Percentiles rank a stretch among this genome's conserved stretches.
These are phyloP conservation scores for Echria macrotheca DNA, from an alignment of 495 filamentous ascomycete genomes.

Conservation along the genomic window DNA sequence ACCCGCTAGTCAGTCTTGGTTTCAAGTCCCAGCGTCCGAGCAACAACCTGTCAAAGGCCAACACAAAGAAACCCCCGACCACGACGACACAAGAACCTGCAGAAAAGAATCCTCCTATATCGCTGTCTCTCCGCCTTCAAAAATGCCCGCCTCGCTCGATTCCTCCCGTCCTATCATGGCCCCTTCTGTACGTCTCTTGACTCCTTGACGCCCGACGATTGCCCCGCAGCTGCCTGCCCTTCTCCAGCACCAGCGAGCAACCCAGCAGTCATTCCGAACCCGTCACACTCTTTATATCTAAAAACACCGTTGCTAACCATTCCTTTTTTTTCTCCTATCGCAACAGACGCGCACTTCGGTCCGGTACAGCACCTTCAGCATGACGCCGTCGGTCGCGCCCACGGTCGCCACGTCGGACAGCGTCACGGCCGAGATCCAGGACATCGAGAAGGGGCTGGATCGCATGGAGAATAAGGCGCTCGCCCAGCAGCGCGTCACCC, in stretches of 20 bases:
- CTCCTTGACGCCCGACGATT: constrained; percentile 12
- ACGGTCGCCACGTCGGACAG: constrained; percentile 54
- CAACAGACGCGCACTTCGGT: constrained; percentile 59
- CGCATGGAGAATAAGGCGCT: constrained; percentile 90
- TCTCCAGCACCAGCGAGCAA: not conserved
- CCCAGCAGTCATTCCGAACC: too few species aligned
- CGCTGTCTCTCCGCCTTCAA: too few species aligned
- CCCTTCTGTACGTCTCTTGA: constrained; percentile 54
- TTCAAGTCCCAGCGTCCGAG: constrained; percentile 11
- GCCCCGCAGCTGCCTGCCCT: not conserved
- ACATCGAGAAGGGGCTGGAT: constrained; percentile 75
- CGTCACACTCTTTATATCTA: too few species aligned
- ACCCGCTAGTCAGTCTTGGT: too few species aligned
- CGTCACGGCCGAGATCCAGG: constrained; percentile 66
- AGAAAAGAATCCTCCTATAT: not conserved
- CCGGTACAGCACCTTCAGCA: constrained; percentile 77
- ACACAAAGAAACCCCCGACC: not conserved
- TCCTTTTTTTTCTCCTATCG: not conserved
- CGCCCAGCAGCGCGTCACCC: constrained; percentile 75
- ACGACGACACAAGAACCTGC: not conserved
- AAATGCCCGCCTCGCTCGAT: constrained; percentile 64
- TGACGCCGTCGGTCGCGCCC: constrained; percentile 64
- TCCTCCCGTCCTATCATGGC: constrained; percentile 75
- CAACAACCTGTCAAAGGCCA: not conserved
- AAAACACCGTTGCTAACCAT: constrained; percentile 8